phyloP scores from a whole-genome alignment of 179 eudicot species.

The Heliamphora pulchella region DNA sequence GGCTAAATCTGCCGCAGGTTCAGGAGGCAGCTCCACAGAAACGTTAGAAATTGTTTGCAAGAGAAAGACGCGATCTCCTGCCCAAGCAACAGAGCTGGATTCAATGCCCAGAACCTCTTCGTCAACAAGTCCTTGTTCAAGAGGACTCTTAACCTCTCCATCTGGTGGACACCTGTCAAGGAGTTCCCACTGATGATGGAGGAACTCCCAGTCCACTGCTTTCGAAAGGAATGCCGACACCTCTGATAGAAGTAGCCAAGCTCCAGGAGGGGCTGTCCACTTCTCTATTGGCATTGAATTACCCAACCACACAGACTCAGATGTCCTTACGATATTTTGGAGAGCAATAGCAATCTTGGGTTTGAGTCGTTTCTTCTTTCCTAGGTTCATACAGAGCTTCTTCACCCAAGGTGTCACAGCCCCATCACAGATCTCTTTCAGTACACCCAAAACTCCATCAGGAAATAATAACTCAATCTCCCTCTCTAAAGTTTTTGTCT shows the following conservation, averaged over 20 bases:
- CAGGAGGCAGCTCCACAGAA: conserved; percentile 74
- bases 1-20: conserved; percentile 91
- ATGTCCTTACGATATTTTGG: conserved; percentile 62
- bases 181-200: conserved; percentile 91
- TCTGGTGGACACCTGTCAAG: conserved; percentile 51
- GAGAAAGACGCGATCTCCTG: conserved; percentile 78
- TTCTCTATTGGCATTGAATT: conserved; percentile 70
- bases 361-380: conserved; percentile 72
- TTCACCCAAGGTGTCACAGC: conserved; percentile 89
- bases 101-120: conserved; percentile 36
- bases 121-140: conserved; percentile 21
- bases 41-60: conserved; percentile 89
- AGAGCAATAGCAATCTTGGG: conserved; percentile 62
- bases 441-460: conserved; percentile 54
- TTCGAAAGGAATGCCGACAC: conserved; percentile 70
- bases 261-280: conserved; percentile 97
- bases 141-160: conserved; percentile 29
- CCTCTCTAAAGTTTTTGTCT: conserved; percentile 25
- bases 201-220: conserved; percentile 83
- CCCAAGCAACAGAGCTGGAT: conserved; percentile 67
- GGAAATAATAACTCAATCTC: conserved; percentile 41
- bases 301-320: conserved; percentile 69
- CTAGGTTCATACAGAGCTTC: conserved; percentile 77
- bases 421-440: conserved; percentile 61
- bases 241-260: conserved; percentile 87